Conservation (phyloP, 2,329 filamentous ascomycete species). For the Fusarium gaditjirri region DNA sequence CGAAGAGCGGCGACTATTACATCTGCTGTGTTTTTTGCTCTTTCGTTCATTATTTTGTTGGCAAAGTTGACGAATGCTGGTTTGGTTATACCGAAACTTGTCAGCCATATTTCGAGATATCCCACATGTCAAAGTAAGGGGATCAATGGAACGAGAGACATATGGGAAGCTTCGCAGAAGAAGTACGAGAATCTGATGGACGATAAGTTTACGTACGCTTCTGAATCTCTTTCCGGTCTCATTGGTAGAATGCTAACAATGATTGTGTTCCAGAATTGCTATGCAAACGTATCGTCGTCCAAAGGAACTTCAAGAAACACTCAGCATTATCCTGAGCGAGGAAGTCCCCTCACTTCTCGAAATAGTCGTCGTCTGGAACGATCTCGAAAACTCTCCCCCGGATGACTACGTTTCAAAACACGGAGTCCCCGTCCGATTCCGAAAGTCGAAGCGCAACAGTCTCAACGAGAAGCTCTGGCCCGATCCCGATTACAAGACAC, state of each 20-base stretch:
- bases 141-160: conserved; percentile 19
- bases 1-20: conserved; percentile 19
- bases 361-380: conserved; percentile 54
- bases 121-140: conserved; percentile 32
- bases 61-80: conserved; percentile 33
- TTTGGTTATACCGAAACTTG: conserved; percentile 28
- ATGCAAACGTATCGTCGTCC: conserved; percentile 53
- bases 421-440: conserved; percentile 50
- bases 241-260: background rate
- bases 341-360: conserved; percentile 52
- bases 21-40: conserved; percentile 13
- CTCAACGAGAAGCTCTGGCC: conserved; percentile 53
- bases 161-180: conserved; percentile 36
- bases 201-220: conserved; percentile 49
- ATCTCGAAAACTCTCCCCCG: conserved; percentile 47
- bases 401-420: conserved; percentile 44
- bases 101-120: conserved; percentile 30
- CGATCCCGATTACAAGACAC: conserved; percentile 50
- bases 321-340: conserved; percentile 42
- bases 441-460: conserved; percentile 48
- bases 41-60: conserved; percentile 28
- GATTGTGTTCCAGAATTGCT: conserved; percentile 46
- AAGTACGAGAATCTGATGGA: conserved; percentile 43
- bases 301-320: conserved; percentile 48
- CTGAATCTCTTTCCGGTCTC: accelerated